These are phyloP conservation scores for Umbelopsis isabellina DNA, from an alignment of 192 early-diverging fungal species.

Conservation along the genomic window DNA sequence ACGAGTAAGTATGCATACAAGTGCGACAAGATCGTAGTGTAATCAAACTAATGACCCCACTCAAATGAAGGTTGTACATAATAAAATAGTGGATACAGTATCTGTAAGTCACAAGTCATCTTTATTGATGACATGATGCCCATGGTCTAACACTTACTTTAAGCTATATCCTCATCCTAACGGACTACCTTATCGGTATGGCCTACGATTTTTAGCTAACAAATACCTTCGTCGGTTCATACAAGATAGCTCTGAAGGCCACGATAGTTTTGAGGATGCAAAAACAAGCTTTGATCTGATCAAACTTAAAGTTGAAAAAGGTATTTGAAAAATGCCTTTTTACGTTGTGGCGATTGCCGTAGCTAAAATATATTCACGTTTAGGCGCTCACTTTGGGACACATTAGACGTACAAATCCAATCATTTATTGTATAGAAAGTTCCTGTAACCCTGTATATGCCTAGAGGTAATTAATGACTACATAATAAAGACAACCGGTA, in stretches of 20 bases:
- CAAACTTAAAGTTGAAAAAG: constrained; percentile 41
- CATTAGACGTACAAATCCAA: background rate
- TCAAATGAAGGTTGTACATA: constrained; percentile 36
- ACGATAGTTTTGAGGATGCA: constrained; percentile 69
- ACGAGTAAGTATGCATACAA: constrained; percentile 14
- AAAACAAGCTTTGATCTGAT: constrained; percentile 59
- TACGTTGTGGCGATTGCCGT: too few relatives aligned
- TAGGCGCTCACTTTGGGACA: background rate
- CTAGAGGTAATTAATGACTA: too few relatives aligned
- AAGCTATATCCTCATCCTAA: constrained; percentile 57
- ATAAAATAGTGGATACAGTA: constrained; percentile 44
- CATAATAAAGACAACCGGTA: too few relatives aligned
- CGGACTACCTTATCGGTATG: constrained; percentile 50
- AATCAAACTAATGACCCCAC: background rate
- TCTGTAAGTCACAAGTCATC: constrained; percentile 31
- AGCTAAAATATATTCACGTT: background rate
- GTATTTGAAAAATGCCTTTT: background rate
- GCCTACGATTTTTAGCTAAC: constrained; percentile 52
- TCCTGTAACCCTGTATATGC: too few relatives aligned
- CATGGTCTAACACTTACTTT: constrained; percentile 16
- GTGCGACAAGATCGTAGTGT: background rate
- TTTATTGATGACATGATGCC: background rate
- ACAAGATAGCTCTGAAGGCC: constrained; percentile 56
- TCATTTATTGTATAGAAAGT: background rate
- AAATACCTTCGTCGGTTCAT: constrained; percentile 57